These are phyloP conservation scores for Elasticomyces elasticus DNA, from an alignment of 495 filamentous ascomycete species.

Conservation along the genomic window DNA sequence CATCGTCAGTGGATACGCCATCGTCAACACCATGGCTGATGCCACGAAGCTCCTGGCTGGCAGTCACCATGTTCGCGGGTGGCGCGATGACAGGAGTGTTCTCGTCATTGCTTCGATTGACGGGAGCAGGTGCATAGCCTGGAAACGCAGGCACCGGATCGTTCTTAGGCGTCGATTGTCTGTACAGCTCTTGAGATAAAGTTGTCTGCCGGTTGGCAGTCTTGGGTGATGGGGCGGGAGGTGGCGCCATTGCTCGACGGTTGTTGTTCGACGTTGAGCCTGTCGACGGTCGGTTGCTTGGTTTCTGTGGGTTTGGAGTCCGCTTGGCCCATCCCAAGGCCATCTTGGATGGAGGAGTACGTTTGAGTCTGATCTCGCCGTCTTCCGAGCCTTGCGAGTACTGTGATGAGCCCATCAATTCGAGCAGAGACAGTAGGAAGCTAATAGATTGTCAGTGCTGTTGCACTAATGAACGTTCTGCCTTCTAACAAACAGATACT, in stretches of 20 bases:
- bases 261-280: neutral
- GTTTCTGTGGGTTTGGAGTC: neutral
- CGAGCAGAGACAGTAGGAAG: neutral
- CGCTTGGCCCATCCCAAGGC: neutral
- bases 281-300: neutral
- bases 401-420: neutral
- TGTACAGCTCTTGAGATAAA: neutral
- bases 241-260: neutral
- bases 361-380: neutral
- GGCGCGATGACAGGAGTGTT: neutral
- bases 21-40: neutral
- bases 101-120: neutral
- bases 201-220: neutral
- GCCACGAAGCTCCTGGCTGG: neutral
- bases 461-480: neutral
- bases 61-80: neutral
- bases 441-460: neutral
- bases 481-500: neutral
- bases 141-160: neutral
- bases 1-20: too few relatives aligned
- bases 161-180: neutral
- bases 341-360: neutral
- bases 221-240: neutral
- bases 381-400: neutral
- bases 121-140: neutral